Evolutionary conservation across 176 grass and related monocot species (phyloP), one percentile per base, ranked within the genome.

Genomic region (Alloteropsis semialata): DNA sequence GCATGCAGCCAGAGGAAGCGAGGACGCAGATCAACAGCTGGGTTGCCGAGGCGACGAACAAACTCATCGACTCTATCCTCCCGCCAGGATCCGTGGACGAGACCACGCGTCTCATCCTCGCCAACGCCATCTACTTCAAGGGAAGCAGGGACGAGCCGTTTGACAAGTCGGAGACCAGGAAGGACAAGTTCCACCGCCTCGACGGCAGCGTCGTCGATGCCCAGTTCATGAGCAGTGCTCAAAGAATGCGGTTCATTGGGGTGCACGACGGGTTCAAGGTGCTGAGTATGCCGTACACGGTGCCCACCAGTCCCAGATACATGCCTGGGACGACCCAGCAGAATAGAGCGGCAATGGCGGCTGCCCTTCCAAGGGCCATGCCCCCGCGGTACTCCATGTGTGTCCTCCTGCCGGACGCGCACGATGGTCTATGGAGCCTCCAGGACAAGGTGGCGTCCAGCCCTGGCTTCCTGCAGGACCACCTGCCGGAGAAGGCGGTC

Each of bases 81-180:
- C 57, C 10, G 19, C 18, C 56, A 4, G 32, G 73, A 4, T 65
- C 62, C 8, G 62, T 65, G 62, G 19, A 19, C 32, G 21, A 6
- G 3, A 3, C 1, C 2, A 3, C 73, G 74, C 73, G 16, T 5
- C 17, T 86, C 15, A 59, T 86, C 18, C 27, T 90, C 17, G 27
- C 68, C n/a, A 86, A 86, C 25, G 88, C 84, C 49, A 16, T 65
- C 32, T 65, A 65, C 62, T 65, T 65, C 62, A 65, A 37, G 11
- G 62, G 62, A 15, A 21, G 0, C 22, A 69, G 78, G 78, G 10
- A 69, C 10, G 14, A 24, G 33, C 34, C 36, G n/a, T n/a, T n/a
- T n/a, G n/a, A n/a, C n/a, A n/a, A 37, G 69, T 69, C 24, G 3
- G 10, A 0, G n/a, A 81, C 78, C 16, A 10, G 14, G 16, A 17